Base-by-base conservation (phyloP, 2,329 filamentous ascomycete genomes). In the Fusarium sulawesiense region DNA sequence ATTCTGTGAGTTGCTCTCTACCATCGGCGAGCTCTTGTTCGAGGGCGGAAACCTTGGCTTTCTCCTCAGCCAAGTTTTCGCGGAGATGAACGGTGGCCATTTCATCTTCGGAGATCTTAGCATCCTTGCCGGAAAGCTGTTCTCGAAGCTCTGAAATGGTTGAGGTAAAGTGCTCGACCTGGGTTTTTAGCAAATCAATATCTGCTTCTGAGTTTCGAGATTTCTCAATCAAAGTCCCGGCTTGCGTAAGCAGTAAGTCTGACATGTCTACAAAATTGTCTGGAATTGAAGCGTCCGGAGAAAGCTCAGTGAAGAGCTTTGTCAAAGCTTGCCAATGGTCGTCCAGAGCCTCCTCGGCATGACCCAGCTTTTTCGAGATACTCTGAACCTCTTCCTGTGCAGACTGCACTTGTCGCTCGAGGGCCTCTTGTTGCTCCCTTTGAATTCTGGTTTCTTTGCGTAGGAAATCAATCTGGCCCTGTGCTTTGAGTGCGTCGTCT, bases 1-100 rank as follows among this genome's bases (percentile, higher is more conserved):
- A 82, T 29, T 87, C 83, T 60, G 86, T 87, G 23, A 97, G 84
- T 72, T 96, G 91, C 16, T 86, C 83, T 41, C 92, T 89, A 64
- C 92, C 89, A 59, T 92, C 89, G 4, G 86, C 83, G 5, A 89
- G 78, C 73, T 91, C 87, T 29, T 75, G 78, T 72, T 90, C 87
- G 1, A 91, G 79, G 4, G 86, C 84, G n/a, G 76, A 64, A 4
- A 84, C 83, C 73, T 84, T 86, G 18, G 87, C 86, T 73, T 84
- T 84, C 70, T 88, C 86, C 56, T 84, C 84, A 1, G 83, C 80
- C 11, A 89, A 72, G 3, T 77, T 80, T 64, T 92, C 87, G 41
- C 83, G 84, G 12, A 91, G 78, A 55, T 85, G 84, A 42, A 84
- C 81, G 1, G 83, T 76, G 23, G 83, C 79, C 55, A 83, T 81